Percentiles rank a stretch among this genome's conserved stretches.
These are phyloP conservation scores for Larix sibirica DNA, from an alignment of 83 land plant genomes.

Conservation along the genomic window DNA sequence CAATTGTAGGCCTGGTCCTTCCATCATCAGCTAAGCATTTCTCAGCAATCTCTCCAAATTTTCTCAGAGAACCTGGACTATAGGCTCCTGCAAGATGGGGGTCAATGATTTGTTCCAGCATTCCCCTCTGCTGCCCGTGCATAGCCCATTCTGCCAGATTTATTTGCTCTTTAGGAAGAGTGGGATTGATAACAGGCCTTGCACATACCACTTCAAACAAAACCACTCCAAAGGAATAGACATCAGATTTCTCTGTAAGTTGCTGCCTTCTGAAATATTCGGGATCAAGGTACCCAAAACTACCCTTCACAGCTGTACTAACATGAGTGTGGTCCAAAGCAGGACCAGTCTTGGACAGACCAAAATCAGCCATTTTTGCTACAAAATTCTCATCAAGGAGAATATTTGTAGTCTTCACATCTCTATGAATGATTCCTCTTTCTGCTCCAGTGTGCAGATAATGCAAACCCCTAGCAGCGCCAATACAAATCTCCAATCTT, in stretches of 20 bases:
- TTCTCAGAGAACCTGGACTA: conserved; percentile 23
- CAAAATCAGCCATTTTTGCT: conserved; percentile 55
- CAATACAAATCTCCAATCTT: conserved; percentile 50
- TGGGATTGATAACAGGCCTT: conserved; percentile 40
- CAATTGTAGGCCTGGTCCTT: conserved; percentile 34
- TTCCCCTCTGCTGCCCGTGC: conserved; percentile 27
- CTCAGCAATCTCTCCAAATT: conserved; percentile 32
- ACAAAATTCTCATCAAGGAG: conserved; percentile 51
- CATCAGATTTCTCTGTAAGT: conserved; percentile 48
- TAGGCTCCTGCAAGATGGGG: conserved; percentile 19
- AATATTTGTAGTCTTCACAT: conserved; percentile 58
- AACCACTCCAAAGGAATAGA: conserved; percentile 45
- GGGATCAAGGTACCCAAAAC: conserved; percentile 60
- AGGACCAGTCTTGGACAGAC: conserved; percentile 48
- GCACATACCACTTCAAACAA: conserved; percentile 42
- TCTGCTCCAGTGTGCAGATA: conserved; percentile 64
- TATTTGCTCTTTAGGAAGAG: conserved; percentile 29
- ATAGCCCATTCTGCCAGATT: conserved; percentile 43
- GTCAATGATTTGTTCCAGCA: conserved; percentile 29
- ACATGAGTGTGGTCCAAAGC: conserved; percentile 43
- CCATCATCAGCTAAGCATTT: conserved; percentile 40
- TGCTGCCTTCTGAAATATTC: conserved; percentile 42
- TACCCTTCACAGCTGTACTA: conserved; percentile 44
- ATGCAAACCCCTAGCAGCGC: conserved; percentile 55
- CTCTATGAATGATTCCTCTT: conserved; percentile 45